Evolutionary conservation across 2,329 filamentous ascomycete species (phyloP), one percentile per base, ranked within the genome.

Genomic region (Fusarium fujikuroi): DNA sequence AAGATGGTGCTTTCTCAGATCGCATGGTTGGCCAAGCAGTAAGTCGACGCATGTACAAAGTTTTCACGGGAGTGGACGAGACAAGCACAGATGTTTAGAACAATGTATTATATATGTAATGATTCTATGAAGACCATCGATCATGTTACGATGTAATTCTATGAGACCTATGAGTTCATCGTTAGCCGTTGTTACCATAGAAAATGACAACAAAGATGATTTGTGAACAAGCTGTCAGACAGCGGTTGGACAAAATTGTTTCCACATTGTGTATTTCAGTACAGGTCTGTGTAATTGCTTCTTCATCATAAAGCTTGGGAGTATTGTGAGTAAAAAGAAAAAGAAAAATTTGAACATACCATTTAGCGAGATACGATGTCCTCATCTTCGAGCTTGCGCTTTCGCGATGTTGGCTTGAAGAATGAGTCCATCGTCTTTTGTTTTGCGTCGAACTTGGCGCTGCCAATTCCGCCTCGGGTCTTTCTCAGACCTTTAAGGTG

Each of bases 391-490:
- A 68, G 57, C 64, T 78, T 79, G 44, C 75, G 76, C 72, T 77
- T 79, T 66, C 77, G 76, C 42, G 75, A 61, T 15, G 65, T 43
- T 5, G 73, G 72, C 44, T 91, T 91, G 81, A 97, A 95, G 84
- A 96, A 97, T 0, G 88, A 88, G 50, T 93, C 90, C 75, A 98
- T 88, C 23, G 88, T 94, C 78, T 88, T 91, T 81, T 97, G 95
- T 52, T 87, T 90, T 16, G 89, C 86, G 79, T 98, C 95, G 79
- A 93, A 91, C 63, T 88, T 87, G 43, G 92, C 87, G 76, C 92
- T 96, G 61, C 94, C 94, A 63, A 97, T 92, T 7, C 95, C 95
- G 36, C 94, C 93, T 30, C 92, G 86, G 14, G 94, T 95, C 81
- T 94, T 92, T 80, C 92, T 95, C 65, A 97, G 84, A 34, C 91